Evolutionary conservation across 176 grass and related monocot species (phyloP).

Genomic region (Pontederia crassipes): DNA sequence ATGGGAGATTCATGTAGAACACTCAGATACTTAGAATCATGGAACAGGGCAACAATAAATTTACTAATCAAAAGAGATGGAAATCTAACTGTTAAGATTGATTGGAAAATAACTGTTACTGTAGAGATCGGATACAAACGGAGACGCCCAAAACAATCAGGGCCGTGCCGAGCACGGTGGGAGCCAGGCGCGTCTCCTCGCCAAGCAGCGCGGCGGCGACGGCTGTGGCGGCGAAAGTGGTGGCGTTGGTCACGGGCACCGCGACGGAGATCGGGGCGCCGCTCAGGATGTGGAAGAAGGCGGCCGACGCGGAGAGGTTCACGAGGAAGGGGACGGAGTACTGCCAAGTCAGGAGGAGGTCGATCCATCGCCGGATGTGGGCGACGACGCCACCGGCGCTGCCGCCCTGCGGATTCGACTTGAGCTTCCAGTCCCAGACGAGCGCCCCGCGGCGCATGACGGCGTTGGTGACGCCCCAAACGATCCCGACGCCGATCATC

Average conservation of each 20-base stretch:
- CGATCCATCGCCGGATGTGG: conserved; percentile 27
- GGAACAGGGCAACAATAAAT: too few relatives aligned
- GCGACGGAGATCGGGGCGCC: conserved; percentile 68
- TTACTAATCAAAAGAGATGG: neutral
- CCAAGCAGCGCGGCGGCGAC: conserved; percentile 42
- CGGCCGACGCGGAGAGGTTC: conserved; percentile 66
- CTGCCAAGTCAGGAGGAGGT: conserved; percentile 67
- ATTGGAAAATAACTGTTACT: neutral
- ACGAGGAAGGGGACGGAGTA: conserved; percentile 56
- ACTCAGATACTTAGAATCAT: too few relatives aligned
- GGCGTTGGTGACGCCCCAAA: conserved; percentile 81
- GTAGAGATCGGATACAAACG: conserved; percentile 50
- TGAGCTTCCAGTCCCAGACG: conserved; percentile 47
- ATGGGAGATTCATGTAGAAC: too few relatives aligned
- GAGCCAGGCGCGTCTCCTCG: conserved; percentile 39
- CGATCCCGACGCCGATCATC: conserved; percentile 69
- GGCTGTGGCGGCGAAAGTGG: conserved; percentile 76
- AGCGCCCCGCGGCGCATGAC: conserved; percentile 67
- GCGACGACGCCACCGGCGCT: conserved; percentile 3
- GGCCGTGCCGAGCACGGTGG: conserved; percentile 38
- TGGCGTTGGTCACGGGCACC: conserved; percentile 84
- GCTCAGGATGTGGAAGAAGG: conserved; percentile 75
- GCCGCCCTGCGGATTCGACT: neutral
- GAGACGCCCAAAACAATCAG: conserved; percentile 70
- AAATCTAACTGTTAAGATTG: too few relatives aligned